A percentile compares a stretch with the other conserved stretches of the same genome.
Evolutionary conservation across 2,329 filamentous ascomycete species (phyloP).

Genomic region (Trichoderma harzianum): DNA sequence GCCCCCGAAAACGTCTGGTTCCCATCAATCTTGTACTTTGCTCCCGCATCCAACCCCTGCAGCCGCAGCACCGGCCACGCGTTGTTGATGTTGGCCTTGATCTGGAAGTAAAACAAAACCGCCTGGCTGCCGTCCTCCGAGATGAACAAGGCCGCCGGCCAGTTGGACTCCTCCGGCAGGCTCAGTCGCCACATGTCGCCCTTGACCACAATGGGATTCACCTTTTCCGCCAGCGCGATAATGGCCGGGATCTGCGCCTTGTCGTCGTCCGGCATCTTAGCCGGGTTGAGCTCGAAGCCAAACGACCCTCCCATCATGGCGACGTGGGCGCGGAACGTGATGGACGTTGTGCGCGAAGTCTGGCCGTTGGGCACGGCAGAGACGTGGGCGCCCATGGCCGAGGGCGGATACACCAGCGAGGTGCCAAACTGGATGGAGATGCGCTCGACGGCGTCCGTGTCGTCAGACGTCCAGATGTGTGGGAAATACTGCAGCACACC

Average conservation of each 20-base stretch:
- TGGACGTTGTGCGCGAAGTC: slow-evolving; percentile 52
- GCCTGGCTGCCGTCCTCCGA: slow-evolving; percentile 47
- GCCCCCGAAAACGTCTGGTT: slow-evolving; percentile 52
- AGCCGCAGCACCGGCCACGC: slow-evolving; percentile 49
- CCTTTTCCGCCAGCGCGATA: slow-evolving; percentile 50
- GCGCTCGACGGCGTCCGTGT: slow-evolving; percentile 60
- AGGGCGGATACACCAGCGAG: slow-evolving; percentile 59
- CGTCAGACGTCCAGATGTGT: slow-evolving; percentile 63
- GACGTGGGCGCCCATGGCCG: slow-evolving; percentile 64
- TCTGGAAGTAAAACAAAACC: slow-evolving; percentile 60
- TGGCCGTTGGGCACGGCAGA: slow-evolving; percentile 58
- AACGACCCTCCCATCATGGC: slow-evolving; percentile 68
- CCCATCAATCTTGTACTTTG: slow-evolving; percentile 52
- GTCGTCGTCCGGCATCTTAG: slow-evolving; percentile 49
- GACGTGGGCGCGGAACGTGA: slow-evolving; percentile 61
- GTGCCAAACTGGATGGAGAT: slow-evolving; percentile 63
- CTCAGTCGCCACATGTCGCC: slow-evolving; percentile 59
- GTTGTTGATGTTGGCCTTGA: slow-evolving; percentile 51
- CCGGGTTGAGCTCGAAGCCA: slow-evolving; percentile 60
- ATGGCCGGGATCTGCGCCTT: slow-evolving; percentile 50
- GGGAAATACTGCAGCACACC: slow-evolving; percentile 63
- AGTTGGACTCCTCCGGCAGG: slow-evolving; percentile 57
- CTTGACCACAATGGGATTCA: slow-evolving; percentile 57
- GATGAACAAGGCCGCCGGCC: slow-evolving; percentile 59
- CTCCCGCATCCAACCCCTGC: slow-evolving; percentile 53